These are phyloP conservation scores for Sclerotiophoma versabilis DNA, from an alignment of 2,329 filamentous ascomycete species.

Conservation along the genomic window DNA sequence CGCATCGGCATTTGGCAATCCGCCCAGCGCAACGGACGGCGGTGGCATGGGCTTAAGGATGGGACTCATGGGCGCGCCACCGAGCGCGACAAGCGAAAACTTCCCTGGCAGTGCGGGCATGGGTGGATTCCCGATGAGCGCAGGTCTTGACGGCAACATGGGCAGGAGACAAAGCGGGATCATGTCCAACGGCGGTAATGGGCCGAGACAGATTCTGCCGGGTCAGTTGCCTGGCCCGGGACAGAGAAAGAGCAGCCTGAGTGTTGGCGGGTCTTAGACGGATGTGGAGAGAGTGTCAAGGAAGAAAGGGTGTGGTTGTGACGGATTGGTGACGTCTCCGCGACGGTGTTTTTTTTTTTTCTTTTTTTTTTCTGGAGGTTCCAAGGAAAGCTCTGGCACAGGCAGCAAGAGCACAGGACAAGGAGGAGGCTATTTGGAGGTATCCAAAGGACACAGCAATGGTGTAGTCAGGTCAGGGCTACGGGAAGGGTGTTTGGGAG, in stretches of 20 bases:
- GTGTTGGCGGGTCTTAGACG: conserved; percentile 28
- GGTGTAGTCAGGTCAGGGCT: no score
- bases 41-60: conserved; percentile 34
- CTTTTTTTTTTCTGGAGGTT: no score
- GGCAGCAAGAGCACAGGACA: no score
- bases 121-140: conserved; percentile 41
- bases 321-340: not conserved
- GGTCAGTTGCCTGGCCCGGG: conserved; percentile 47
- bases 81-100: conserved; percentile 39
- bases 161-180: conserved; percentile 31
- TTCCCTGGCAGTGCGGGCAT: conserved; percentile 41
- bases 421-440: no score
- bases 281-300: not conserved
- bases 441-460: no score
- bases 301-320: not conserved
- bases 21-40: conserved; percentile 30
- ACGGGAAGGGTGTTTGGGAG: not conserved
- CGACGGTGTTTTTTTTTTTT: not conserved
- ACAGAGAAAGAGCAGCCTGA: conserved; percentile 42
- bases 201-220: conserved; percentile 46
- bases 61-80: conserved; percentile 44
- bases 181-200: not conserved
- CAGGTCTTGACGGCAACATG: conserved; percentile 37
- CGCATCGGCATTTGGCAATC: conserved; percentile 28
- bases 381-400: no score